Evolutionary conservation across 257 asterid genomes (phyloP).

Genomic region (Solanum neorickii): DNA sequence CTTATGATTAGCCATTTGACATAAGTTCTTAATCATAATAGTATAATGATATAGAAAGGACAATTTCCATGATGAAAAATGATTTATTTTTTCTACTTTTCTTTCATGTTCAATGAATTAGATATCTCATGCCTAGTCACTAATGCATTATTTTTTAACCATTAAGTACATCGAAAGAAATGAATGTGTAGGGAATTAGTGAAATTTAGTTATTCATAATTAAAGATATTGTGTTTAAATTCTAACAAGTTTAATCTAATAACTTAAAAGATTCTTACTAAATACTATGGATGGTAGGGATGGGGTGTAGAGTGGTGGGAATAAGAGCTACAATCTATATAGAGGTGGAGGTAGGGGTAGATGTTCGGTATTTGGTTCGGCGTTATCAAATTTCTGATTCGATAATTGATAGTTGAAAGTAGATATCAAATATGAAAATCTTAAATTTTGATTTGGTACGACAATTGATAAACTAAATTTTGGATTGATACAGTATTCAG

Average conservation of each 20-base stretch:
- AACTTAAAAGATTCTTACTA: not conserved
- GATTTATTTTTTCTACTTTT: no score
- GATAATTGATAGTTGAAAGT: not conserved
- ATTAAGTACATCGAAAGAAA: not conserved
- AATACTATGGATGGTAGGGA: not conserved
- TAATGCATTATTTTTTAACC: not conserved
- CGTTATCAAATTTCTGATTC: no score
- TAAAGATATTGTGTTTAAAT: no score
- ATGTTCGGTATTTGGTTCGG: no score
- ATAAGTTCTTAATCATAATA: not conserved
- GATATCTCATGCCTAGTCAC: not conserved
- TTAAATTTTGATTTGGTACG: not conserved
- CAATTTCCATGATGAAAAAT: not conserved
- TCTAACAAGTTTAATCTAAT: no score
- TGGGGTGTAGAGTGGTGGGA: not conserved
- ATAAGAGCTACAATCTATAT: not conserved
- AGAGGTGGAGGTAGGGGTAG: not conserved
- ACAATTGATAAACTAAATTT: no score
- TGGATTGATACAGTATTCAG: not conserved
- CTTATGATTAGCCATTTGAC: not conserved
- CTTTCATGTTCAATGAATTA: no score
- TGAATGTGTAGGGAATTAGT: no score
- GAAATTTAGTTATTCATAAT: no score
- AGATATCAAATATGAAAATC: not conserved
- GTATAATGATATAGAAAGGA: not conserved